A percentile compares a stretch with the other conserved stretches of the same genome.
phyloP scores from a whole-genome alignment of 2,329 filamentous ascomycete genomes.

The Tolypocladium pustulatum region DNA sequence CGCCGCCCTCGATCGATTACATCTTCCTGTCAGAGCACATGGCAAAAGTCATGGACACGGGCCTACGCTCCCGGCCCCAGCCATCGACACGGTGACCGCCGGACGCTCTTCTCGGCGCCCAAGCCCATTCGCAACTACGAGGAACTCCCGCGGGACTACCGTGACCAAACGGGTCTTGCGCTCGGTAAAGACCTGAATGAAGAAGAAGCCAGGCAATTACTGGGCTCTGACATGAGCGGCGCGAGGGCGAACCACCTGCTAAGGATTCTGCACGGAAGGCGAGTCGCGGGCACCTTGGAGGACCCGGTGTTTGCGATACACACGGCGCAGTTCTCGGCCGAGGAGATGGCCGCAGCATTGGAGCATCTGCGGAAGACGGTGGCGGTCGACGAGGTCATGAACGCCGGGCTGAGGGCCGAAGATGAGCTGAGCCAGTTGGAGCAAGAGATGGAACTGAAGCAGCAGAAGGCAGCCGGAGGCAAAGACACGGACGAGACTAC shows the following conservation, averaged over 20 bases:
- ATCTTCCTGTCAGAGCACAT: not conserved
- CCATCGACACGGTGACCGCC: conserved; percentile 11
- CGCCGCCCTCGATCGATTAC: not conserved
- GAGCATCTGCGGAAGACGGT: conserved; percentile 43
- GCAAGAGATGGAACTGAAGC: conserved; percentile 15
- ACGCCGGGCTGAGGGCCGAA: conserved; percentile 51
- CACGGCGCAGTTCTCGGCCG: conserved; percentile 30
- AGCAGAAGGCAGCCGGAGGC: conserved; percentile 11
- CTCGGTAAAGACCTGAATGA: conserved; percentile 41
- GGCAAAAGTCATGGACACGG: conserved; percentile 1
- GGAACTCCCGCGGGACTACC: conserved; percentile 46
- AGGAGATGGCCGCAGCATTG: conserved; percentile 36
- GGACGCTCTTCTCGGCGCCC: conserved; percentile 23
- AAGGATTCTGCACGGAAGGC: conserved; percentile 49
- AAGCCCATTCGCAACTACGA: conserved; percentile 41
- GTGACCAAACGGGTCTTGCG: conserved; percentile 41
- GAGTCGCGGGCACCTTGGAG: conserved; percentile 53
- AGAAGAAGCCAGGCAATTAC: conserved; percentile 35
- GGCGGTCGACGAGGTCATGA: conserved; percentile 49
- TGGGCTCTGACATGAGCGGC: conserved; percentile 35
- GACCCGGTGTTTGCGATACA: conserved; percentile 42
- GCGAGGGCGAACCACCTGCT: conserved; percentile 41
- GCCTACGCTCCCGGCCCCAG: not conserved
- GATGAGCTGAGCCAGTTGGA: conserved; percentile 49
- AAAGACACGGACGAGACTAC: not conserved